Base-by-base conservation (phyloP, 352 stramenopile species). In the Globisporangium viniferum region DNA sequence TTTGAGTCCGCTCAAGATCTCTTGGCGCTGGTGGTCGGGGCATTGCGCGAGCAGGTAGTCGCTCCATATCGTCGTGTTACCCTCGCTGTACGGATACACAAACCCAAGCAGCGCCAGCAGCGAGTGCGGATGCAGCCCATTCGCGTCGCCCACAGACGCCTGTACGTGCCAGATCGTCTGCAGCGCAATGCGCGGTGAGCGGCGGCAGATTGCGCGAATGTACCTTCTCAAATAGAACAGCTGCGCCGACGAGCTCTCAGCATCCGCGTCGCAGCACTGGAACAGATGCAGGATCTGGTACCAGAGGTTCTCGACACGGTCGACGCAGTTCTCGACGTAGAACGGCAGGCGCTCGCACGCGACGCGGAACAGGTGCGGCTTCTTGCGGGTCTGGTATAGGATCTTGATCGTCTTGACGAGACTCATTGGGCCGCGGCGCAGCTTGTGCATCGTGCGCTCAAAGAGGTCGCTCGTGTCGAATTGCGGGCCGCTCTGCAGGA, bases 81-180 rank as follows among this genome's bases (percentile, higher is more conserved):
- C 81, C 1, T 57, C 46, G 18, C 24, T 65, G 9, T 66, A 67
- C 27, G 85, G 81, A 53, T 91, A 91, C 33, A 93, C 64, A 46
- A 90, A 89, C 2, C 82, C 82, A 4, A 93, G 75, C 35, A 93
- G 58, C 20, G 81, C 69, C 22, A 91, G 44, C 46, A 93, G 53
- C 55, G 82, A 88, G 66, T 93, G 83, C 10, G 85, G 80, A 39
- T 90, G 81, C 29, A 85, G 59, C 10, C 82, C 79, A 2, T 59
- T 78, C 29, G 80, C 74, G 62, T 93, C 83, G 12, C 78, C 78
- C 14, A 89, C 75, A 2, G 83, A 79, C 0, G 86, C 86, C 59
- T 92, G 86, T 3, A 89, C 81, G 53, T 92, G 84, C 86, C 86
- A 93, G 74, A 93, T 91, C 0, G 86, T 93, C 65, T 91, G 86